These are phyloP conservation scores for Debaryomyces prosopidis DNA, from an alignment of 805 yeast genomes.

Conservation along the genomic window DNA sequence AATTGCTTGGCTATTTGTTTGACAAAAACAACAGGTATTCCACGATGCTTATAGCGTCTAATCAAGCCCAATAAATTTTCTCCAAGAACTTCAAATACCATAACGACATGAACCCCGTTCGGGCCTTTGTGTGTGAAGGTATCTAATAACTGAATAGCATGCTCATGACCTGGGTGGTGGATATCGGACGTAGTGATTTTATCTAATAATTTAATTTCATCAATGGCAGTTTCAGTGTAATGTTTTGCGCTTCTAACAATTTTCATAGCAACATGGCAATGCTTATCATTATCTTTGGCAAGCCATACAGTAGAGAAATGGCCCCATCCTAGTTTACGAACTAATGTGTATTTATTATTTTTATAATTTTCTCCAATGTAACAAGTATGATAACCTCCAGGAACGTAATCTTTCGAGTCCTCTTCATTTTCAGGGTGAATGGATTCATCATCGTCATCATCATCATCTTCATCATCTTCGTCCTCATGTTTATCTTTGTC, in stretches of 20 bases:
- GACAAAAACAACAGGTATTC: constrained; percentile 74
- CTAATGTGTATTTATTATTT: constrained; percentile 71
- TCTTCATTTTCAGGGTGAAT: constrained; percentile 68
- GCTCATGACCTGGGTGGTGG: constrained; percentile 77
- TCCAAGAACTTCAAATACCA: constrained; percentile 97
- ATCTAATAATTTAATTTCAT: constrained; percentile 81
- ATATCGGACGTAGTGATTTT: constrained; percentile 62
- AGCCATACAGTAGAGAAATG: constrained; percentile 96
- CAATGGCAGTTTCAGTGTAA: constrained; percentile 91
- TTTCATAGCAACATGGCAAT: constrained; percentile 87
- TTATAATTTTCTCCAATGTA: constrained; percentile 83
- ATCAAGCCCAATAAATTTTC: constrained; percentile 88
- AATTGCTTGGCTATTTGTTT: constrained; percentile 82
- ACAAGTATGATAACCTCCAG: constrained; percentile 97
- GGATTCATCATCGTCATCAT: constrained; percentile 24
- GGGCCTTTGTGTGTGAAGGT: constrained; percentile 85
- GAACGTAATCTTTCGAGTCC: constrained; percentile 76
- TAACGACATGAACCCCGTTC: constrained; percentile 89
- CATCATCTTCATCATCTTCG: constrained; percentile 21
- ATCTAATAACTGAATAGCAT: constrained; percentile 79
- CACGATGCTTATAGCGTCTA: constrained; percentile 72
- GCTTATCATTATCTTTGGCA: constrained; percentile 58
- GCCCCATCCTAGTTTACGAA: constrained; percentile 97
- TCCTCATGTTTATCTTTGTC: constrained; percentile 11
- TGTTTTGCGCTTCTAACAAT: constrained; percentile 89